Conservation (phyloP, 805 yeast species). For the Candida yuanshanica region DNA sequence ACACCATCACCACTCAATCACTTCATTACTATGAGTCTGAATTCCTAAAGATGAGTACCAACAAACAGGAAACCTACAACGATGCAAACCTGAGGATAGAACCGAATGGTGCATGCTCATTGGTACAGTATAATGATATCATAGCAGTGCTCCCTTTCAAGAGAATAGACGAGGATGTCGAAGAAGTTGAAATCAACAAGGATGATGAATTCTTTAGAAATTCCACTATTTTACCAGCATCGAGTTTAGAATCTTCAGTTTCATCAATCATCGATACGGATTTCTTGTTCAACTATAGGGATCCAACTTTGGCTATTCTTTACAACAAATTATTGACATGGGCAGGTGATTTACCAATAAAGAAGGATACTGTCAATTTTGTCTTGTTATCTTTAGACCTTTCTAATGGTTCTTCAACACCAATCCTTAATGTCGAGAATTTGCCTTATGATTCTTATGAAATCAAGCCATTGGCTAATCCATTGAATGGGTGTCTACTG, state of each 20-base stretch:
- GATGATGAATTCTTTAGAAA: slow-evolving; percentile 12
- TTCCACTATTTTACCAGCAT: slow-evolving; percentile 56
- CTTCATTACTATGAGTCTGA: slow-evolving; percentile 82
- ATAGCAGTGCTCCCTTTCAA: slow-evolving; percentile 68
- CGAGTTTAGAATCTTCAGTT: slow-evolving; percentile 50
- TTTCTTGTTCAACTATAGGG: slow-evolving; percentile 68
- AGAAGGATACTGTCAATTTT: slow-evolving; percentile 57
- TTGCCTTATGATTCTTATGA: slow-evolving; percentile 72
- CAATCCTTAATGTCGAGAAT: slow-evolving; percentile 56
- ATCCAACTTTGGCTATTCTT: slow-evolving; percentile 74
- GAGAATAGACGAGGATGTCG: slow-evolving; percentile 37
- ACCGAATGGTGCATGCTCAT: slow-evolving; percentile 51
- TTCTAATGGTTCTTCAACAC: slow-evolving; percentile 44
- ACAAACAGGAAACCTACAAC: slow-evolving; percentile 23
- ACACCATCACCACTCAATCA: slow-evolving; percentile 63
- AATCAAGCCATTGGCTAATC: slow-evolving; percentile 56
- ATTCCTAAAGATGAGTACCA: slow-evolving; percentile 44
- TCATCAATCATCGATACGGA: slow-evolving; percentile 63
- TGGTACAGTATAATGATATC: slow-evolving; percentile 58
- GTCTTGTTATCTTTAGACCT: slow-evolving; percentile 66
- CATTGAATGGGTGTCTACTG: slow-evolving; percentile 62
- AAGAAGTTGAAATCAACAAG: slow-evolving; percentile 21
- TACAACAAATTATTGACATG: slow-evolving; percentile 58
- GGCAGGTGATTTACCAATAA: slow-evolving; percentile 66
- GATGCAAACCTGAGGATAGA: slow-evolving; percentile 36